Evolutionary conservation across 176 grass and related monocot genomes (phyloP).

Genomic region (Ensete ventricosum): DNA sequence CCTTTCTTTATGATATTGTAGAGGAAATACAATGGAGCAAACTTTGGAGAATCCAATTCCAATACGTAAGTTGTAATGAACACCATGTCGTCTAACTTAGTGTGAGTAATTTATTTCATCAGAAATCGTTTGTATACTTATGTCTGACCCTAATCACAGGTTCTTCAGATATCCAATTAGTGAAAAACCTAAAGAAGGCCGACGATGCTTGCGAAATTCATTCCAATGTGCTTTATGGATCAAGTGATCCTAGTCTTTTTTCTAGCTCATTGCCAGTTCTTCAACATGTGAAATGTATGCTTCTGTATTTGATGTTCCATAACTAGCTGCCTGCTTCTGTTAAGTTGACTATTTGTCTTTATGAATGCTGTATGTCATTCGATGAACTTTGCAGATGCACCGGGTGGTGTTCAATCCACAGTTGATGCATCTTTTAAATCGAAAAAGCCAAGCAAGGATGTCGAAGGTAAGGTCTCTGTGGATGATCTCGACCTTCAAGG

Average conservation of each 20-base stretch:
- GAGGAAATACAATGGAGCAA: constrained; percentile 36
- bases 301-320: not conserved
- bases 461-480: constrained; percentile 36
- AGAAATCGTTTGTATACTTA: not conserved
- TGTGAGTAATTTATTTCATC: not conserved
- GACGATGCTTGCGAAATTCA: constrained; percentile 31
- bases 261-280: constrained; percentile 78
- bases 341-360: not conserved
- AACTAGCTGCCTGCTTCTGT: not conserved
- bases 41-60: constrained; percentile 18
- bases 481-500: constrained; percentile 57
- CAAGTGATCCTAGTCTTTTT: constrained; percentile 62
- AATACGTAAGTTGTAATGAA: constrained; percentile 20
- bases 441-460: constrained; percentile 28
- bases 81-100: not conserved
- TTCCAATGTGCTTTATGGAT: constrained; percentile 16
- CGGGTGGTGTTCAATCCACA: constrained; percentile 30
- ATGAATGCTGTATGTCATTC: not conserved
- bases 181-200: constrained; percentile 21
- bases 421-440: constrained; percentile 32
- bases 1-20: not conserved
- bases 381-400: constrained; percentile 47
- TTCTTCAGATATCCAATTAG: constrained; percentile 20
- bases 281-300: constrained; percentile 54
- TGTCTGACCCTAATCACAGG: constrained; percentile 8